phyloP scores from a whole-genome alignment of 1,284 basidiomycete genomes.

The Malassezia japonica region DNA sequence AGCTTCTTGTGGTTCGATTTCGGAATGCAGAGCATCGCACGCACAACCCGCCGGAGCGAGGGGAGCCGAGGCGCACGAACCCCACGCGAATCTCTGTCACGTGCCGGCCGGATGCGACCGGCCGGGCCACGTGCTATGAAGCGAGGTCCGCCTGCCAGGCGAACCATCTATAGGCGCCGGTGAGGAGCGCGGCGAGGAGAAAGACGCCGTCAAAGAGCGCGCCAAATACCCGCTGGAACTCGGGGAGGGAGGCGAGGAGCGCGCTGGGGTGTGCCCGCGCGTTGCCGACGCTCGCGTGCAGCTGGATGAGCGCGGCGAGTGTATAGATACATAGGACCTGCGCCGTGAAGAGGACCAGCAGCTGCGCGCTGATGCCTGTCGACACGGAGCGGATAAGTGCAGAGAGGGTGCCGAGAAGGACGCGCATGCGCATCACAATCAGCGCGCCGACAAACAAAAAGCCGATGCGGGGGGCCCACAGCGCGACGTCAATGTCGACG shows the following conservation, averaged over 20 bases:
- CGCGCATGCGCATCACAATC: conserved; percentile 49
- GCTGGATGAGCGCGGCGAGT: conserved; percentile 50
- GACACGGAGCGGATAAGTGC: conserved; percentile 47
- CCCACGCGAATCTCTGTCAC: neutral
- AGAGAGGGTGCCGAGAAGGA: conserved; percentile 48
- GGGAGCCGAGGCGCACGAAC: neutral
- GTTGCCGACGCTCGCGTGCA: conserved; percentile 27
- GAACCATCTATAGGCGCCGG: conserved; percentile 18
- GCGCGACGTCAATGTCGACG: conserved; percentile 47
- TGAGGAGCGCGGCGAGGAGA: conserved; percentile 41
- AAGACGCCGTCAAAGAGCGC: conserved; percentile 49
- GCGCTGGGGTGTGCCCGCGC: neutral
- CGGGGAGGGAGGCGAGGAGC: conserved; percentile 49
- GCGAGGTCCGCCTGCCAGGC: conserved; percentile 8
- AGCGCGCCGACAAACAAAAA: conserved; percentile 49
- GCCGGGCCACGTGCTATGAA: neutral
- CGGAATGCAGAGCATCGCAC: conserved; percentile 49
- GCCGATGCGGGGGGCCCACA: conserved; percentile 48
- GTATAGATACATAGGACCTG: conserved; percentile 51
- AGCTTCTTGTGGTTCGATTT: conserved; percentile 76
- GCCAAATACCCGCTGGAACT: conserved; percentile 49
- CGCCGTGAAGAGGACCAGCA: conserved; percentile 50
- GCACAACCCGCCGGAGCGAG: neutral
- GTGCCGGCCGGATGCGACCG: no score
- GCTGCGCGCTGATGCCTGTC: conserved; percentile 48